These are phyloP conservation scores for Scedosporium minutisporum DNA, from an alignment of 2,329 filamentous ascomycete genomes.

Conservation along the genomic window DNA sequence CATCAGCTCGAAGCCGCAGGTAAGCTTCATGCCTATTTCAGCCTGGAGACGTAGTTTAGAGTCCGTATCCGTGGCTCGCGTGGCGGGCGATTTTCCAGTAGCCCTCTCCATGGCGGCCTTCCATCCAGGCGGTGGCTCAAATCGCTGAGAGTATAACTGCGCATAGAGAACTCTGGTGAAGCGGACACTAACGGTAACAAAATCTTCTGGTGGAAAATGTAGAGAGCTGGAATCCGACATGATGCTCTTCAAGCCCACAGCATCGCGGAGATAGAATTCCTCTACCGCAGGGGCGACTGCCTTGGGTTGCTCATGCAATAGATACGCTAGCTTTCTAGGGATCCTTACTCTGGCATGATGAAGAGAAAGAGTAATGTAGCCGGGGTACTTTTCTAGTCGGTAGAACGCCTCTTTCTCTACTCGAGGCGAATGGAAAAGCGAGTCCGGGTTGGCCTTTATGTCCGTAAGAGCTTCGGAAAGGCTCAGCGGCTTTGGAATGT, in stretches of 20 bases:
- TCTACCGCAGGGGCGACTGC: slow-evolving; percentile 79
- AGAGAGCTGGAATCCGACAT: slow-evolving; percentile 44
- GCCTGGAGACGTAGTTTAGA: slow-evolving; percentile 23
- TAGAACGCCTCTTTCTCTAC: slow-evolving; percentile 89
- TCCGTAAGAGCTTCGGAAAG: slow-evolving; percentile 54
- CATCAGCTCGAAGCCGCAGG: slow-evolving; percentile 86
- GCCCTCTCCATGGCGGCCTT: slow-evolving; percentile 15
- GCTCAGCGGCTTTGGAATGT: slow-evolving; percentile 32
- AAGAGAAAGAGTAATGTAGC: slow-evolving; percentile 61
- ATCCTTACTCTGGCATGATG: slow-evolving; percentile 67
- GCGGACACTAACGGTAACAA: slow-evolving; percentile 66
- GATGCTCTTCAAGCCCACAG: slow-evolving; percentile 62
- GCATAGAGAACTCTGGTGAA: slow-evolving; percentile 89
- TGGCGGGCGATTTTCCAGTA: slow-evolving; percentile 6
- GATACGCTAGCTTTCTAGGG: slow-evolving; percentile 70
- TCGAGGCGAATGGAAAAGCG: slow-evolving; percentile 59
- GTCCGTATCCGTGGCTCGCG: slow-evolving; percentile 12
- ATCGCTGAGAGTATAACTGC: slow-evolving; percentile 79
- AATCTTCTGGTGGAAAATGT: slow-evolving; percentile 64
- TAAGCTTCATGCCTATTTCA: slow-evolving; percentile 79
- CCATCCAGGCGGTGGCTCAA: slow-evolving; percentile 53
- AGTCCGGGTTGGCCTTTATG: slow-evolving; percentile 44
- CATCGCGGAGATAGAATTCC: slow-evolving; percentile 84
- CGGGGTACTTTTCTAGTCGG: slow-evolving; percentile 73
- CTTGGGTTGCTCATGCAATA: slow-evolving; percentile 66